Percentiles rank a stretch among this genome's conserved stretches.
These are phyloP conservation scores for Mrakia frigida DNA, from an alignment of 768 basidiomycete species.

Conservation along the genomic window DNA sequence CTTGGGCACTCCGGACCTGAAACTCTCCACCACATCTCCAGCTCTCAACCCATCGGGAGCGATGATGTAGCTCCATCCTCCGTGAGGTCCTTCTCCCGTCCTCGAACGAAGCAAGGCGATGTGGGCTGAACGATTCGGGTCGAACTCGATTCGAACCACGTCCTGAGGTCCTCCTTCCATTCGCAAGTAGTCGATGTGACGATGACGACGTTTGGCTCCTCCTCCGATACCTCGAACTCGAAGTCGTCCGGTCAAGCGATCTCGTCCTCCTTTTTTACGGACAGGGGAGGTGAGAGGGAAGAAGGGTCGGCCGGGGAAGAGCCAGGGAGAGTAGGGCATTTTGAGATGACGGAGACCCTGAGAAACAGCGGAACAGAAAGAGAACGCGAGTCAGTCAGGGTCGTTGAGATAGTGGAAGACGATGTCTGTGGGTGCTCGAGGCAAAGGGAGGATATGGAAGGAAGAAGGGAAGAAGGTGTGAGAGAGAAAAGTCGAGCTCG, in stretches of 20 bases:
- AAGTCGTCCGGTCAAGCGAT: slow-evolving; percentile 65
- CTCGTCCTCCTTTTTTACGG: slow-evolving; percentile 81
- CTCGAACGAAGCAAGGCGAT: slow-evolving; percentile 69
- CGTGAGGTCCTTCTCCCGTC: slow-evolving; percentile 29
- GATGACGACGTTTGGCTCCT: slow-evolving; percentile 79
- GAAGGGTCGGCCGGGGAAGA: slow-evolving; percentile 62
- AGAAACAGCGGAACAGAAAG: background rate
- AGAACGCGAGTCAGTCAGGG: background rate
- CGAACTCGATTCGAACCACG: slow-evolving; percentile 92
- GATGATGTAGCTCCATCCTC: slow-evolving; percentile 79
- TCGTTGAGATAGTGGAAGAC: no score
- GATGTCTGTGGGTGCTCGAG: background rate
- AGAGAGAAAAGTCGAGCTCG: background rate
- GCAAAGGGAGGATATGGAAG: background rate
- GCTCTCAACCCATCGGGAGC: slow-evolving; percentile 84
- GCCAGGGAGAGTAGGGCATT: slow-evolving; percentile 34
- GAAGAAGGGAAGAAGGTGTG: slow-evolving; percentile 1
- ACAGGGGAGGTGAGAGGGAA: slow-evolving; percentile 73
- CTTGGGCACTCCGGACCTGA: slow-evolving; percentile 71
- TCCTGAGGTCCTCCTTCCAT: slow-evolving; percentile 73
- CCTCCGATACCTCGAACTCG: slow-evolving; percentile 86
- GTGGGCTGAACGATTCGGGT: slow-evolving; percentile 88
- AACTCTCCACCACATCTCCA: slow-evolving; percentile 82
- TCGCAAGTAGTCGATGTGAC: slow-evolving; percentile 79
- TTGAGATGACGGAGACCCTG: slow-evolving; percentile 30